These are phyloP conservation scores for Vaccinium macrocarpon DNA, from an alignment of 148 eudicot genomes.

Conservation along the genomic window DNA sequence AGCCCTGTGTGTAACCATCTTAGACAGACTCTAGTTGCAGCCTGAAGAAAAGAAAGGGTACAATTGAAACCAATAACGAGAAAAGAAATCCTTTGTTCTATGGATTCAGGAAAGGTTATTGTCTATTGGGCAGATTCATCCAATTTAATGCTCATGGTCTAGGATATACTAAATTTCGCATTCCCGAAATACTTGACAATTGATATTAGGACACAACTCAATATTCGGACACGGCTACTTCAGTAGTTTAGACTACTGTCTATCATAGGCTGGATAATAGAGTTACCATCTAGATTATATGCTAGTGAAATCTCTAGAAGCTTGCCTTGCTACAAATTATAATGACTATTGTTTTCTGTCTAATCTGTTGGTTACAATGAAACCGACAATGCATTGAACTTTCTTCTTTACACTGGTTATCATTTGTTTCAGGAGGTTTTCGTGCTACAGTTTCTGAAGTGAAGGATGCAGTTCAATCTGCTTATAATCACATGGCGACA, in stretches of 20 bases:
- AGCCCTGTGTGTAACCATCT: too few relatives aligned
- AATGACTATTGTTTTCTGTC: neutral
- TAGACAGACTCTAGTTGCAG: neutral
- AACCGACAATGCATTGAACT: neutral
- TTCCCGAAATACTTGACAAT: neutral
- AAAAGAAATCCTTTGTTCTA: neutral
- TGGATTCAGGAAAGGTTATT: neutral
- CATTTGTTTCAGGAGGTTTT: conserved; percentile 41
- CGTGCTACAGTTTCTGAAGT: conserved; percentile 68
- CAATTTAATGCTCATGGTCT: neutral
- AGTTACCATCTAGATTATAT: neutral
- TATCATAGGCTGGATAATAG: neutral
- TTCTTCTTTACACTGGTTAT: neutral
- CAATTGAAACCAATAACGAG: neutral
- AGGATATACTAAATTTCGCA: neutral
- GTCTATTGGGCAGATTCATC: neutral
- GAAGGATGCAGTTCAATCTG: conserved; percentile 57
- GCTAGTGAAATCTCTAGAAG: neutral
- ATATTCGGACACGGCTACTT: neutral
- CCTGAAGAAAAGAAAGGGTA: neutral
- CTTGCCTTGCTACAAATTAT: neutral
- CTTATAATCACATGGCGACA: conserved; percentile 36
- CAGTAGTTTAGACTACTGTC: neutral
- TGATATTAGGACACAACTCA: neutral
- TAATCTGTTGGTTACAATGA: neutral